Conservation (phyloP, 768 basidiomycete genomes). For the Mycena olivaceomarginata region DNA sequence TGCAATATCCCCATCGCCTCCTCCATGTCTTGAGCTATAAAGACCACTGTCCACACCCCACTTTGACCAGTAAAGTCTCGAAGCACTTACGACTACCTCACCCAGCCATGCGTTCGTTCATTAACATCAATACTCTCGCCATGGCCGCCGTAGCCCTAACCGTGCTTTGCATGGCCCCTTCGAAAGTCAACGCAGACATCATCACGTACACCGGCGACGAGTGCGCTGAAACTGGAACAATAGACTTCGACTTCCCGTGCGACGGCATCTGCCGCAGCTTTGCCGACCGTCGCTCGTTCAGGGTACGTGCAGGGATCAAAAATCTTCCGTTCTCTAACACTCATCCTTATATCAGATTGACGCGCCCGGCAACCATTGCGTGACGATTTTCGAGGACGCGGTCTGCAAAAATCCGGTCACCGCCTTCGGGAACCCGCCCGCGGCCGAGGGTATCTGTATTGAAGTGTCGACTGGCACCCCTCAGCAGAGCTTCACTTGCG, state of each 20-base stretch:
- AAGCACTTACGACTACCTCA: slow-evolving; percentile 19
- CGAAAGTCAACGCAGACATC: too few species aligned
- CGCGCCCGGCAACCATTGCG: slow-evolving; percentile 25
- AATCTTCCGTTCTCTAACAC: slow-evolving; percentile 21
- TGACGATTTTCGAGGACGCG: slow-evolving; percentile 28
- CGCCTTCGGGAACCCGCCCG: slow-evolving; percentile 30
- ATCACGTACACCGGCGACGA: too few species aligned
- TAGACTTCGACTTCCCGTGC: too few species aligned
- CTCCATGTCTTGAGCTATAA: slow-evolving; percentile 20
- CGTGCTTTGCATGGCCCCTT: too few species aligned
- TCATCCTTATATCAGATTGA: slow-evolving; percentile 25
- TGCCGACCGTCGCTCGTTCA: too few species aligned
- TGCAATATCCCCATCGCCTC: slow-evolving; percentile 26
- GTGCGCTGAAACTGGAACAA: too few species aligned
- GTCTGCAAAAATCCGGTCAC: slow-evolving; percentile 13
- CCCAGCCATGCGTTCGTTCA: slow-evolving; percentile 27
- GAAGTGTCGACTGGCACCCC: slow-evolving; percentile 30
- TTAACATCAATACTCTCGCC: slow-evolving; percentile 21
- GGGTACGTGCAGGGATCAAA: slow-evolving; percentile 8
- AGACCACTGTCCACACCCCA: neutral
- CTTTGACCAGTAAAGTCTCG: neutral
- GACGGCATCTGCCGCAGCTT: too few species aligned
- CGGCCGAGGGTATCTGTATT: slow-evolving; percentile 23
- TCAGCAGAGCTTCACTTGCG: slow-evolving; percentile 21
- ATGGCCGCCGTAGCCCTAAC: too few species aligned